These are phyloP conservation scores for Baorangia bicolor DNA, from an alignment of 768 basidiomycete genomes.

Conservation along the genomic window DNA sequence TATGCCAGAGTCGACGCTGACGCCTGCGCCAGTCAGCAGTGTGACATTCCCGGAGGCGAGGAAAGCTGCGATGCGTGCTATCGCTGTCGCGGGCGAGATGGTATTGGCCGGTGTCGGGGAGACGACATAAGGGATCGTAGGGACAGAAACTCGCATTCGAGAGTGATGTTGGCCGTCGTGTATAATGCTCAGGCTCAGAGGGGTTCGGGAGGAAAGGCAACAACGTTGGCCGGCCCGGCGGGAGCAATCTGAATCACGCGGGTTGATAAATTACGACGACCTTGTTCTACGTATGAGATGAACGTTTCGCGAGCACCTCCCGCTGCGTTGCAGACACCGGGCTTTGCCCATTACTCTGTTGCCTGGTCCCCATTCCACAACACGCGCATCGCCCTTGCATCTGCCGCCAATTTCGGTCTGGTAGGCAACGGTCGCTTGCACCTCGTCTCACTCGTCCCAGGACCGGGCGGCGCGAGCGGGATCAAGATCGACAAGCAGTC, in stretches of 20 bases:
- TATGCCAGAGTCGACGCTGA: slow-evolving; percentile 94
- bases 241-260: slow-evolving; percentile 1
- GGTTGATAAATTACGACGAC: background rate
- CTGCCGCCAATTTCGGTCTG: slow-evolving; percentile 90
- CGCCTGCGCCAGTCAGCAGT: slow-evolving; percentile 87
- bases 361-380: slow-evolving; percentile 88
- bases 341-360: slow-evolving; percentile 78
- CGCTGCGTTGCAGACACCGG: slow-evolving; percentile 65
- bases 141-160: slow-evolving; percentile 75
- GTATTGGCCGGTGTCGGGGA: slow-evolving; percentile 36
- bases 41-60: slow-evolving; percentile 67
- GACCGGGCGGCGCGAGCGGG: slow-evolving; percentile 42
- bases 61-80: slow-evolving; percentile 63
- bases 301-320: slow-evolving; percentile 40
- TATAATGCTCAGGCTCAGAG: background rate
- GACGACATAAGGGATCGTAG: slow-evolving; percentile 64
- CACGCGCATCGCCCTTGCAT: slow-evolving; percentile 71
- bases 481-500: slow-evolving; percentile 68
- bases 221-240: background rate
- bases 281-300: slow-evolving; percentile 30
- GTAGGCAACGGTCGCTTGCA: slow-evolving; percentile 94
- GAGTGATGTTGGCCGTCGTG: too few species aligned
- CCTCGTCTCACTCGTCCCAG: slow-evolving; percentile 52
- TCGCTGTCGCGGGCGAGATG: slow-evolving; percentile 50
- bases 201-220: background rate